Evolutionary conservation across 2,329 filamentous ascomycete genomes (phyloP), one percentile per base, ranked within the genome.

Genomic region (Sphaerulina vaccinii): DNA sequence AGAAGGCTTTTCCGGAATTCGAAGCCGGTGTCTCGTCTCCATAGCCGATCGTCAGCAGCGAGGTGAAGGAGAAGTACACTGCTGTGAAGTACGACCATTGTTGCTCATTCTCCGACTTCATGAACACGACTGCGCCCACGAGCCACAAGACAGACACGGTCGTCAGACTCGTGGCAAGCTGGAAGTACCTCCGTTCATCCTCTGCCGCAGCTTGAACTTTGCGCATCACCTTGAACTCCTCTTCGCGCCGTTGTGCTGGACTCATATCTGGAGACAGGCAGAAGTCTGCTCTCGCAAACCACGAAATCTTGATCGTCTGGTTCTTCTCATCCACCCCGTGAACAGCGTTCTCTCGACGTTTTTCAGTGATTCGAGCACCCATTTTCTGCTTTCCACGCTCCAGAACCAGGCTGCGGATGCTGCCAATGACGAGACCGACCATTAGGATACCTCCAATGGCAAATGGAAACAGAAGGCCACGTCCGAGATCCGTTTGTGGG

Each of bases 11-110:
- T 7, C 76, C 77, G 10, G 75, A 71, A 55, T 80, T 80, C 44
- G 71, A 75, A 11, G 67, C 64, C 0, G 73, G 75, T 1, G 67
- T 65, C 18, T 72, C 68, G 56, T 81, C 78, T 22, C 79, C 79
- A 55, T 81, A 82, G 1, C 79, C 79, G 38, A 82, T 79, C 0
- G 79, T 81, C 21, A 80, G 61, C 9, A 82, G 71, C 3, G 72
- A 74, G 0, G 73, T 74, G 58, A 78, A 82, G 4, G 75, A 68
- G 59, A 81, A 81, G 61, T 81, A 82, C 1, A 81, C 62, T 0
- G 73, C 67, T 4, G 73, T 63, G 52, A 80, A 80, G 62, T 81
- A 81, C 3, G 70, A 73, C 76, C 77, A 81, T 19, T 4, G 36
- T 48, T 75, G 67, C 45, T 72, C 65, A 1, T 68, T 66, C 54